Percentiles rank a stretch among this genome's conserved stretches.
phyloP scores from a whole-genome alignment of 805 yeast genomes.

The Clavispora asparagi region DNA sequence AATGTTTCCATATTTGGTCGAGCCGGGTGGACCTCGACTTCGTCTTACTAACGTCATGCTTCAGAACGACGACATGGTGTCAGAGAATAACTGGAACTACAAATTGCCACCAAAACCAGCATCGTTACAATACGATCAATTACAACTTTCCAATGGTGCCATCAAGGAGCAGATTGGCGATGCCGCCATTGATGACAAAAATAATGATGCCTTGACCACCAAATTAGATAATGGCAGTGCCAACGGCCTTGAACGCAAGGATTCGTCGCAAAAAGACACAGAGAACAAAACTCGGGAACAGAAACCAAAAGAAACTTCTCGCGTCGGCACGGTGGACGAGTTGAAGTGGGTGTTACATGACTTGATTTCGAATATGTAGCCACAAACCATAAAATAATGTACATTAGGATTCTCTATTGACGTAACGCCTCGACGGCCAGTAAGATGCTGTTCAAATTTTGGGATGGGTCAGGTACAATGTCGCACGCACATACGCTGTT shows the following conservation, averaged over 20 bases:
- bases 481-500: neutral
- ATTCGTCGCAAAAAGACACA: slow-evolving; percentile 2
- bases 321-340: slow-evolving; percentile 61
- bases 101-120: slow-evolving; percentile 25
- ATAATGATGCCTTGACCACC: neutral
- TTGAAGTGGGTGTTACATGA: slow-evolving; percentile 69
- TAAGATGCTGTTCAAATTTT: neutral
- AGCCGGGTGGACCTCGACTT: slow-evolving; percentile 58
- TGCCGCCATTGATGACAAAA: slow-evolving; percentile 1
- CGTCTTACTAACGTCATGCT: slow-evolving; percentile 46
- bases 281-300: slow-evolving; percentile 1
- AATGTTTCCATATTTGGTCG: slow-evolving; percentile 61
- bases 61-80: slow-evolving; percentile 47
- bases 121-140: neutral
- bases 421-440: neutral
- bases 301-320: slow-evolving; percentile 15
- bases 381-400: neutral
- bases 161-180: slow-evolving; percentile 1
- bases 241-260: slow-evolving; percentile 1
- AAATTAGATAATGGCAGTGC: slow-evolving; percentile 2
- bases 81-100: slow-evolving; percentile 18
- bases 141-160: slow-evolving; percentile 12
- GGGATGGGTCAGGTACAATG: neutral
- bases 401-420: neutral
- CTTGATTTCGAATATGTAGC: slow-evolving; percentile 41